Evolutionary conservation across 805 yeast species (phyloP), one percentile per base, ranked within the genome.

Genomic region (Priceomyces melissophilus): DNA sequence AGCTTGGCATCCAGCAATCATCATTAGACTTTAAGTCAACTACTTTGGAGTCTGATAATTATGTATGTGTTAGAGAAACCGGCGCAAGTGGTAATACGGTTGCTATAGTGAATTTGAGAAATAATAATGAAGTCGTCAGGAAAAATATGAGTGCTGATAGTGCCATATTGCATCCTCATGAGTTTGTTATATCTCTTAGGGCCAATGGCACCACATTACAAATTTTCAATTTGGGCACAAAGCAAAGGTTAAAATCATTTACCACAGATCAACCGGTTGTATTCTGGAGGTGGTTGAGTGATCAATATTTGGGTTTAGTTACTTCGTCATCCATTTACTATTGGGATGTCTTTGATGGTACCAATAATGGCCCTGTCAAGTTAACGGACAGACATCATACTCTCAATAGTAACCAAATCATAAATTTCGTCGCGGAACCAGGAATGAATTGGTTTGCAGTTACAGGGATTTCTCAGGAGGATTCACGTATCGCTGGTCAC

Each of bases 101-200:
- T 40, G 96, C 96, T 33, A 93, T 93, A 55, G 79, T 93, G 47
- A 95, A 93, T 60, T 74, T 93, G 57, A 75, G 79, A 49, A 81
- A 86, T 59, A 81, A 81, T 69, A 87, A 87, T 65, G 77, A 79
- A 53, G 80, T 90, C 45, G 84, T 86, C 15, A 82, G 95, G 59
- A 91, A 93, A 67, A 85, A 87, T 63, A 93, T 93, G 96, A 78
- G 87, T 41, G 99, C 99, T 34, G 99, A 93, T 67, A 86, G 89
- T 47, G 98, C 97, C 38, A 93, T 93, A 60, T 82, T 93, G 93
- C 95, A 89, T 65, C 98, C 99, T 27, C 58, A 68, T n/a, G 81
- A 84, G 63, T 81, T 84, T 65, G 88, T 90, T 48, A 89, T 93
- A 54, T 88, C 96, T 11, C 79, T 93, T 50, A 80, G 98, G 60